Evolutionary conservation across 75 land plant genomes (phyloP), one percentile per base, ranked within the genome.

Genomic region (Pseudotsuga menziesii): DNA sequence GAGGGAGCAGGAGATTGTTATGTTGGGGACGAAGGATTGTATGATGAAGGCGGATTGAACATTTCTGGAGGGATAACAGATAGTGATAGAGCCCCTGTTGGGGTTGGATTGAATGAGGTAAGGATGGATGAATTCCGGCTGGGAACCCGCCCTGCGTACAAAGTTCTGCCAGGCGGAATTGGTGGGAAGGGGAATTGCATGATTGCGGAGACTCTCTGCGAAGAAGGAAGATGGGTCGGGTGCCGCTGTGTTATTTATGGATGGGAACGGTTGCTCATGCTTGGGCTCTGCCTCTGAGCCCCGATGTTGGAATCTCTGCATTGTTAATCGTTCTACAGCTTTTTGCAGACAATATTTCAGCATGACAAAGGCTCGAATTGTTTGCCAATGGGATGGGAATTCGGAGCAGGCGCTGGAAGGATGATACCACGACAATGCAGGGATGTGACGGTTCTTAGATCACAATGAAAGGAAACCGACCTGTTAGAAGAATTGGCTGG

Each of bases 111-210:
- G 87, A n/a, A 83, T 57, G 39, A 71, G 78, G 77, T 90, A 96
- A 12, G 97, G 97, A 56, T 93, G 97, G 22, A 96, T 85, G 85
- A 87, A 90, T 73, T 96, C 97, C 2, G 92, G 91, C 57, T 85
- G 89, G 52, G 85, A 82, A 27, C 97, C 99, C 57, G 81, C 78
- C 70, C 90, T 90, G 71, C 93, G 86, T 32, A 82, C 86, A 76
- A 85, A 93, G 87, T 96, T 93, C 41, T 87, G 97, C 89, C 95
- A 96, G 76, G 90, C 86, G 39, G 93, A 81, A 78, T 93, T 93
- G 22, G 99, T 93, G 61, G 99, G 99, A 32, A 88, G 85, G 55
- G 99, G 94, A n/a, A n/a, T n/a, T 11, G 11, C 9, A 44, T 44
- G 52, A 8, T 11, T 20, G 3, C 56, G 39, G 25, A 70, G 52